Evolutionary conservation across 345 rosid species (phyloP), one percentile per base, ranked within the genome.

Genomic region (Murraya koenigii): DNA sequence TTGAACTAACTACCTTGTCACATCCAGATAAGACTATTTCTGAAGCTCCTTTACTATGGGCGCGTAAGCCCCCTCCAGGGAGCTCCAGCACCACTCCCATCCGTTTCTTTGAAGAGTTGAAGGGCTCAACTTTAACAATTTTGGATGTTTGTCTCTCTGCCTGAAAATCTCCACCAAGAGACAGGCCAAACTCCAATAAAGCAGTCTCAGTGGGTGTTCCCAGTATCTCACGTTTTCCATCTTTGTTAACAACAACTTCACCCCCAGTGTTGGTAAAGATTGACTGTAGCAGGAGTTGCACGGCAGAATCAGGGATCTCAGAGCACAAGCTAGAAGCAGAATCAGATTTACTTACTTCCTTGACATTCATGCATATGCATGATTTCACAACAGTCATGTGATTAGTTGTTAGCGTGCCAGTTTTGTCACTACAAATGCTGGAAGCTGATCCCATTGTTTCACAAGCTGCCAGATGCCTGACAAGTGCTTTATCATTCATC

Each of bases 391-490:
- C 97, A 0, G 97, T 92, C 98, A 95, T 93, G 74, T 76, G 97
- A 84, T 95, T 95, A 25, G 97, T 92, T 14, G 98, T 95, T 26
- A 93, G 89, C 15, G 98, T 95, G 44, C 98, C 98, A 0, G 98
- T 95, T 79, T 95, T 95, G 75, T 95, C 98, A 11, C 98, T 95
- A 63, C 97, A 95, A 71, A 95, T 95, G 15, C 87, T 90, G 1
- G 98, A 93, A n/a, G 97, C 97, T 13, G 97, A 93, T 58, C 98
- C 98, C 98, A 95, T 95, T 3, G 98, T 93, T 85, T 93, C 97
- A 76, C 98, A 95, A 72, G 97, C 98, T 5, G 97, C 98, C 62
- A 95, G 85, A 78, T 95, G 97, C 5, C 98, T 83, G 22, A 95
- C 98, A 17, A 95, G 95, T 60, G 98, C 97, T 81, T 90, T 95